Conservation (phyloP, 441 rosid species). For the Pelargonium cotyledonis region DNA sequence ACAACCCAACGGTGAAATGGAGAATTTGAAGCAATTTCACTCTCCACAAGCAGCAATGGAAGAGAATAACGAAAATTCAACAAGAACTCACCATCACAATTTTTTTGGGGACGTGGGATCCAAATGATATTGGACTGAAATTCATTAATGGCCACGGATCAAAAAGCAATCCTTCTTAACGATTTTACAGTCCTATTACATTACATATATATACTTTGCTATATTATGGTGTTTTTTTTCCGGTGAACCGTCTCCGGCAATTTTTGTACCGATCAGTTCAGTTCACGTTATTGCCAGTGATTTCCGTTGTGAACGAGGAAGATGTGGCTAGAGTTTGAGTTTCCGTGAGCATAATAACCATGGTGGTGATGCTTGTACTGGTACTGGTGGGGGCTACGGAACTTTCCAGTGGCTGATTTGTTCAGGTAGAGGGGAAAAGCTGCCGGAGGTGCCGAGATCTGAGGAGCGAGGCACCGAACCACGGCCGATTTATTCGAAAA, state of each 20-base stretch:
- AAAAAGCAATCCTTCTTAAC: constrained; percentile 5
- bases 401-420: constrained; percentile 34
- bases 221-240: background rate
- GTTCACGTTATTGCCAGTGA: constrained; percentile 50
- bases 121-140: background rate
- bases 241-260: background rate
- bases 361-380: constrained; percentile 17
- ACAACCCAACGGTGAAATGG: too few relatives aligned
- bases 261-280: background rate
- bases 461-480: constrained; percentile 24
- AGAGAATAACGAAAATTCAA: background rate
- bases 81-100: background rate
- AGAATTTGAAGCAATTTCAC: too few relatives aligned
- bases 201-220: constrained; percentile 10
- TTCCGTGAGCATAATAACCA: constrained; percentile 40
- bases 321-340: constrained; percentile 25
- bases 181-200: constrained; percentile 43
- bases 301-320: constrained; percentile 54
- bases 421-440: constrained; percentile 26
- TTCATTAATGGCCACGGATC: background rate
- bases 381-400: constrained; percentile 5
- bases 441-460: constrained; percentile 28
- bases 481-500: constrained; percentile 7
- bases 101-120: background rate
- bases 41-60: background rate